phyloP scores from a whole-genome alignment of 73 alveolate species.

The Paramecium tetraurelia region DNA sequence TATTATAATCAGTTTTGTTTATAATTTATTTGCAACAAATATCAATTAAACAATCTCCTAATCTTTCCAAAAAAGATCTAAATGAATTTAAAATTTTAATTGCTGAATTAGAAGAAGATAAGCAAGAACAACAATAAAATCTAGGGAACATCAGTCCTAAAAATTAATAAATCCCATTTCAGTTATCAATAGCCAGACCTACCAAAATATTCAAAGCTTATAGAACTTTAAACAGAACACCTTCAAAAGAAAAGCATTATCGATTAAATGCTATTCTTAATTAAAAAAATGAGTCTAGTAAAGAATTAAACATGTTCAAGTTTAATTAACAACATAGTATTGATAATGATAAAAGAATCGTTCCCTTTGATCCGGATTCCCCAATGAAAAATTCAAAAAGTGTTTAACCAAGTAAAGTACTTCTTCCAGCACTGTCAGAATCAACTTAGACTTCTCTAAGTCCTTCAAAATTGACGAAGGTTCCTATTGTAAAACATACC shows the following conservation, averaged over 20 bases:
- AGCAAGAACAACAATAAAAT: neutral
- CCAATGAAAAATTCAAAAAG: neutral
- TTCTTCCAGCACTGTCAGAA: conserved; percentile 4
- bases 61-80: neutral
- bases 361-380: neutral
- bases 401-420: neutral
- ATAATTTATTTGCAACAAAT: neutral
- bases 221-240: neutral
- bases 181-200: neutral
- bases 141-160: neutral
- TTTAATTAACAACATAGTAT: neutral
- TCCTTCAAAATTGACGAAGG: neutral
- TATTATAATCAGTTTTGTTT: neutral
- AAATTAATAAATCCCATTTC: neutral
- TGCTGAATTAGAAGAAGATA: neutral
- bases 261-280: neutral
- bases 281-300: neutral
- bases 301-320: neutral
- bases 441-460: neutral
- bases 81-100: neutral
- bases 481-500: neutral
- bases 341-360: neutral
- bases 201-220: neutral
- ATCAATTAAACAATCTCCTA: neutral
- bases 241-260: neutral